These are phyloP conservation scores for Geotrichum cucujoidarum DNA, from an alignment of 1,139 yeast species.

Conservation along the genomic window DNA sequence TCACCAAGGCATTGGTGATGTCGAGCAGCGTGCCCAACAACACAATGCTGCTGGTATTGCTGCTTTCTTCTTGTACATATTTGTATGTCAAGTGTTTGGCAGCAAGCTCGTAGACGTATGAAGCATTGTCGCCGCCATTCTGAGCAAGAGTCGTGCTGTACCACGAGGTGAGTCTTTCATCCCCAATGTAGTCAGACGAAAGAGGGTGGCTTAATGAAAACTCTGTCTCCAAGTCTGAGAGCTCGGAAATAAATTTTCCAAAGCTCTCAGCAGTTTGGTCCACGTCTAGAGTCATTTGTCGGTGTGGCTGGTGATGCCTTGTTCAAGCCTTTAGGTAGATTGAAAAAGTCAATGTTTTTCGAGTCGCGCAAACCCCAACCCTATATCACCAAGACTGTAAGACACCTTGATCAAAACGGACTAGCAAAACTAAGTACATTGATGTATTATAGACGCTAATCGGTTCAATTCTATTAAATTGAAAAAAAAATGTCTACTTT, in stretches of 20 bases:
- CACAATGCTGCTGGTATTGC: background rate
- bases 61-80: slow-evolving; percentile 2
- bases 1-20: background rate
- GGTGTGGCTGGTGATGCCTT: slow-evolving; percentile 2
- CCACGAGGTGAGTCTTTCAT: slow-evolving; percentile 1
- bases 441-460: no score
- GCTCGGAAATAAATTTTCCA: background rate
- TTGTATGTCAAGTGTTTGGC: slow-evolving; percentile 12
- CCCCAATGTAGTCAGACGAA: background rate
- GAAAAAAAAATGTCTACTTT: no score
- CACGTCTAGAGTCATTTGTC: slow-evolving; percentile 1
- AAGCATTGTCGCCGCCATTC: background rate
- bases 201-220: background rate
- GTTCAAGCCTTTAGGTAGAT: background rate
- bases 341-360: no score
- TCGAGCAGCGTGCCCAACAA: slow-evolving; percentile 14
- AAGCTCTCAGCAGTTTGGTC: slow-evolving; percentile 4
- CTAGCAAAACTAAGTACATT: no score
- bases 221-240: background rate
- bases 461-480: no score
- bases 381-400: no score
- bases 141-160: background rate
- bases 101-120: slow-evolving; percentile 13
- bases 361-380: no score
- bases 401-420: no score